These are phyloP conservation scores for Mycena polygramma DNA, from an alignment of 768 basidiomycete species.

Conservation along the genomic window DNA sequence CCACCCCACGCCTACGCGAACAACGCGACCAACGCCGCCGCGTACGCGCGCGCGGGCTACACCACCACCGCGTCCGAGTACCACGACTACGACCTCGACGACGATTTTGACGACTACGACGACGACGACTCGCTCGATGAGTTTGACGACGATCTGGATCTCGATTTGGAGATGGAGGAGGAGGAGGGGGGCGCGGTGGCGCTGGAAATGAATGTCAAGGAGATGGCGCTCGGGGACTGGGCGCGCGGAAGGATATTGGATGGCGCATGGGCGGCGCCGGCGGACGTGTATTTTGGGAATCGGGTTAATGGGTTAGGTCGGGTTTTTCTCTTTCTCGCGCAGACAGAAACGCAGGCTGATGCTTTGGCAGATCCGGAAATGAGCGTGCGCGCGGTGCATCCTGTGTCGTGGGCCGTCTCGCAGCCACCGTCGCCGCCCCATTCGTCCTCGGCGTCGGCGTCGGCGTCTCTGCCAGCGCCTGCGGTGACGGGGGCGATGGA, in stretches of 20 bases:
- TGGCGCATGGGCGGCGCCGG: constrained; percentile 82
- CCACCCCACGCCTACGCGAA: not conserved
- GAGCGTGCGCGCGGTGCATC: constrained; percentile 54
- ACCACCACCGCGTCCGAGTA: not conserved
- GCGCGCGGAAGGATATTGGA: constrained; percentile 79
- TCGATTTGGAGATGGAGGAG: constrained; percentile 49
- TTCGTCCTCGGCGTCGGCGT: constrained; percentile 34
- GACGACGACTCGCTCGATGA: no score
- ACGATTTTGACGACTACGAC: not conserved
- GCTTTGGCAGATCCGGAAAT: constrained; percentile 34
- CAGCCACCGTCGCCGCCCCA: constrained; percentile 39
- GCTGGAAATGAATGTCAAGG: constrained; percentile 49
- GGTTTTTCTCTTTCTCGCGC: no score
- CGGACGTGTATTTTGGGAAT: constrained; percentile 73
- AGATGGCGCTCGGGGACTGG: constrained; percentile 79
- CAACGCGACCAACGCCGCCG: constrained; percentile 19
- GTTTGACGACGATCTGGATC: constrained; percentile 26
- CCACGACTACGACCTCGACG: no score
- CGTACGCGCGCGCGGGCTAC: constrained; percentile 28
- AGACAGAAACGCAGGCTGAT: no score
- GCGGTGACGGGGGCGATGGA: constrained; percentile 9
- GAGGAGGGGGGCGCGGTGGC: constrained; percentile 52
- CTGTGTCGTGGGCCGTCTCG: constrained; percentile 73
- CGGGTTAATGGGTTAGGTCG: constrained; percentile 45
- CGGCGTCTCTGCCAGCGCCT: constrained; percentile 28